Percentiles rank a stretch among this genome's conserved stretches.
These are phyloP conservation scores for Trametes maxima DNA, from an alignment of 768 basidiomycete genomes.

Conservation along the genomic window DNA sequence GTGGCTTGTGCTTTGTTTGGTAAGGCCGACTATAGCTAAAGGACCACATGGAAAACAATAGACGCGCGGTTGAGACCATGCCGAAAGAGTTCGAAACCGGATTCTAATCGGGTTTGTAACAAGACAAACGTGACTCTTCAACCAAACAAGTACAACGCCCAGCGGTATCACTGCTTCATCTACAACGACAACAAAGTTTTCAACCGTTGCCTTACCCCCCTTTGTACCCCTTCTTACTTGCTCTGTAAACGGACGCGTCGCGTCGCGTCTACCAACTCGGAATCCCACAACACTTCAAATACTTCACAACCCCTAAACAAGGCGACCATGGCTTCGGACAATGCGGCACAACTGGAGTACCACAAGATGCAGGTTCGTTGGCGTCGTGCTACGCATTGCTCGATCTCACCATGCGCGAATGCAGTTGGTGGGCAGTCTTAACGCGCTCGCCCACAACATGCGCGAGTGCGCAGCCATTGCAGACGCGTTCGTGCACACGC, in stretches of 20 bases:
- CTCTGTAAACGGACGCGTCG: slow-evolving; percentile 27
- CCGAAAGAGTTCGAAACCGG: slow-evolving; percentile 9
- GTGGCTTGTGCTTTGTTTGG: not conserved
- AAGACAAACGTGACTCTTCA: slow-evolving; percentile 25
- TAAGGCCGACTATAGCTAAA: not conserved
- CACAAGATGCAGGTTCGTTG: slow-evolving; percentile 35
- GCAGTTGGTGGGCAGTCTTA: slow-evolving; percentile 59
- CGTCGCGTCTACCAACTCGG: slow-evolving; percentile 27
- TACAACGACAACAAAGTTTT: slow-evolving; percentile 40
- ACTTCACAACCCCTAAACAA: not conserved
- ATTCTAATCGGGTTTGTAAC: slow-evolving; percentile 21
- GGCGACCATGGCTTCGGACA: slow-evolving; percentile 19
- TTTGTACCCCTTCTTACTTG: slow-evolving; percentile 33
- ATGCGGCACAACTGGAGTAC: slow-evolving; percentile 33
- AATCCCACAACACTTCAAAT: slow-evolving; percentile 1
- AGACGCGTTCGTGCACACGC: slow-evolving; percentile 57
- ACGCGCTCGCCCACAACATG: slow-evolving; percentile 61
- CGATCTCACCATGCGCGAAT: slow-evolving; percentile 9
- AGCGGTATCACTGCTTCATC: slow-evolving; percentile 23
- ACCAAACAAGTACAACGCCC: slow-evolving; percentile 34
- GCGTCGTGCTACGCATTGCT: slow-evolving; percentile 3
- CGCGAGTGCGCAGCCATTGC: slow-evolving; percentile 61
- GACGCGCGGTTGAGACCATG: slow-evolving; percentile 13
- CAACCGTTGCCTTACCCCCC: slow-evolving; percentile 42
- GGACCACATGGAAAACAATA: slow-evolving; percentile 14